These are phyloP conservation scores for Penicillium polonicum DNA, from an alignment of 2,329 filamentous ascomycete species.

Conservation along the genomic window DNA sequence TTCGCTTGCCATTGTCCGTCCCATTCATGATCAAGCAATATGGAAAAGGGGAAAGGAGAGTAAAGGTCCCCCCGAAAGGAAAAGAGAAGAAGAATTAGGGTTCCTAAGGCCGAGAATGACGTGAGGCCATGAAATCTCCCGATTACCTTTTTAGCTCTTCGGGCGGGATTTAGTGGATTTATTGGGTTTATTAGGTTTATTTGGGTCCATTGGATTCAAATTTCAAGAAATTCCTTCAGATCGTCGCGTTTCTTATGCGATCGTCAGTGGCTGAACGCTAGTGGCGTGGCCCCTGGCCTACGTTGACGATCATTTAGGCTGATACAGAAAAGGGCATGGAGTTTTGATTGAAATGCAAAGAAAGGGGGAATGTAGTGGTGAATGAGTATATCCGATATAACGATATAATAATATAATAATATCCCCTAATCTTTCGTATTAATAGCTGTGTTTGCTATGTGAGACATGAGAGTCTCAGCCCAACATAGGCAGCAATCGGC, in stretches of 20 bases:
- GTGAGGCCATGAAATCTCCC: not conserved
- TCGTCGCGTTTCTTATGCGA: constrained; percentile 14
- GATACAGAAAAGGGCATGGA: not conserved
- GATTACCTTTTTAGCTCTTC: not conserved
- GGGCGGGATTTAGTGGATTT: not conserved
- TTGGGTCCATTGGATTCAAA: not conserved
- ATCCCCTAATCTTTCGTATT: no score
- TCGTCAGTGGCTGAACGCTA: constrained; percentile 26
- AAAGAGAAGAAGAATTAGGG: not conserved
- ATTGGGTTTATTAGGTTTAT: no score
- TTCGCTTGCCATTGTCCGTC: constrained; percentile 20
- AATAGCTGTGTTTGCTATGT: no score
- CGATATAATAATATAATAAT: no score
- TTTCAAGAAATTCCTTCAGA: not conserved
- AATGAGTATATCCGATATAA: not conserved
- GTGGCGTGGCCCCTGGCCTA: constrained; percentile 12
- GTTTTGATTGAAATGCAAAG: not conserved
- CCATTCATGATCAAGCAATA: constrained; percentile 13
- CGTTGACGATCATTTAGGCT: constrained; percentile 15
- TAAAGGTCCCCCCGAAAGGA: not conserved
- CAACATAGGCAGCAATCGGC: not conserved
- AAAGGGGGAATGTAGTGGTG: not conserved
- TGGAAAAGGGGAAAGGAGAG: not conserved
- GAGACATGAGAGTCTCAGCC: no score
- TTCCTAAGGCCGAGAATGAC: constrained; percentile 10